phyloP scores from a whole-genome alignment of 306 rosid species.

The Psophocarpus tetragonolobus region DNA sequence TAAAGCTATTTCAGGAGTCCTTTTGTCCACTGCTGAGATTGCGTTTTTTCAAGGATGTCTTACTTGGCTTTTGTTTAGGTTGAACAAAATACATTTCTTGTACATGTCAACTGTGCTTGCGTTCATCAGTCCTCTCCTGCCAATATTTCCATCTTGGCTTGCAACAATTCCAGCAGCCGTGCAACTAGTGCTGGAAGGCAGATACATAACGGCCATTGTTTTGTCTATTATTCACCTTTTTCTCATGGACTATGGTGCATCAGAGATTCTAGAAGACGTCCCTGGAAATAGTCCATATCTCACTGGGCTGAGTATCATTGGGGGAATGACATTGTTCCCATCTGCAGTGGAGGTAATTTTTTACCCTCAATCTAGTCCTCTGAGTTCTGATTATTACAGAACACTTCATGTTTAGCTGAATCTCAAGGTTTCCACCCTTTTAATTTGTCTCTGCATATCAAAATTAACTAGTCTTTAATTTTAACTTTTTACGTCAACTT shows the following conservation, averaged over 20 bases:
- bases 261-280: slow-evolving; percentile 84
- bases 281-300: slow-evolving; percentile 94
- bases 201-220: slow-evolving; percentile 62
- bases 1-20: slow-evolving; percentile 88
- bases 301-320: slow-evolving; percentile 91
- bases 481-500: slow-evolving; percentile 23
- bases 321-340: slow-evolving; percentile 95
- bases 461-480: background rate
- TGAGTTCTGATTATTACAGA: background rate
- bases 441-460: background rate
- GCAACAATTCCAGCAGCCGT: slow-evolving; percentile 83
- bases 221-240: slow-evolving; percentile 68
- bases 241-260: slow-evolving; percentile 77
- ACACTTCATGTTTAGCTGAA: slow-evolving; percentile 11
- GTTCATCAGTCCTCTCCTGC: slow-evolving; percentile 75
- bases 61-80: slow-evolving; percentile 87
- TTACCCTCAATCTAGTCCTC: slow-evolving; percentile 10
- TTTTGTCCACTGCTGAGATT: slow-evolving; percentile 86
- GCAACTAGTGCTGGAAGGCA: slow-evolving; percentile 81
- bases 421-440: background rate
- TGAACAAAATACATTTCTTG: slow-evolving; percentile 79
- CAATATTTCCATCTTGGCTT: slow-evolving; percentile 79
- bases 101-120: slow-evolving; percentile 90
- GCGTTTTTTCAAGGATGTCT: slow-evolving; percentile 89
- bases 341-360: slow-evolving; percentile 82